phyloP scores from a whole-genome alignment of 2,329 filamentous ascomycete genomes.

The Botryotinia globosa region DNA sequence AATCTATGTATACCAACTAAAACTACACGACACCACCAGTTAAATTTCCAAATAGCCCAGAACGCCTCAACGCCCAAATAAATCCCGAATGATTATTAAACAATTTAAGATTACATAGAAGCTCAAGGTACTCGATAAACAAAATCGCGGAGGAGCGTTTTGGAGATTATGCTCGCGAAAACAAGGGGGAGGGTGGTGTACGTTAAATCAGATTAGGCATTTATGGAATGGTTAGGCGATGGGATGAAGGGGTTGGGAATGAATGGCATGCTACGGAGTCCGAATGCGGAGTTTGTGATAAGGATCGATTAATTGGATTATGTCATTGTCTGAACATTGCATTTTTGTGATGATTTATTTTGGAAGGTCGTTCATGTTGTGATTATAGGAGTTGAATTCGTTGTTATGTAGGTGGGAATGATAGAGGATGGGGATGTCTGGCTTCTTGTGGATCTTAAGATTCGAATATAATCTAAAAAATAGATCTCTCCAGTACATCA shows the following conservation, averaged over 20 bases:
- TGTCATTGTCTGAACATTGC: not conserved
- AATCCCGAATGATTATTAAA: not conserved
- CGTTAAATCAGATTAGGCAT: not conserved
- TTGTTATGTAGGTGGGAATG: not conserved
- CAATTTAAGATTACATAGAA: not conserved
- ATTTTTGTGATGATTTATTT: not conserved
- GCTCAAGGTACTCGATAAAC: not conserved
- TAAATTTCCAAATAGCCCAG: not conserved
- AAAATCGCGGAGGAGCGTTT: not conserved
- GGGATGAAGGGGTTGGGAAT: not conserved
- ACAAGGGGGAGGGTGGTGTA: not conserved
- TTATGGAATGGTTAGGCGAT: not conserved
- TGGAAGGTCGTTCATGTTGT: rapidly evolving
- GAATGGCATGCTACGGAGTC: not conserved
- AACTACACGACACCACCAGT: not conserved
- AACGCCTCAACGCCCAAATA: not conserved
- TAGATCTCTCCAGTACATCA: no score
- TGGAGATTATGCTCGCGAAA: not conserved
- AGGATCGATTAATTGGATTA: not conserved
- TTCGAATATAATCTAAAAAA: no score
- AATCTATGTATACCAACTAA: not conserved
- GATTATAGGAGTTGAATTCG: not conserved
- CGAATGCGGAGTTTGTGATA: not conserved
- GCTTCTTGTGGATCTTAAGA: no score
- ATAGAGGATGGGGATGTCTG: not conserved